These are phyloP conservation scores for Parietaria judaica DNA, from an alignment of 306 rosid genomes.

Conservation along the genomic window DNA sequence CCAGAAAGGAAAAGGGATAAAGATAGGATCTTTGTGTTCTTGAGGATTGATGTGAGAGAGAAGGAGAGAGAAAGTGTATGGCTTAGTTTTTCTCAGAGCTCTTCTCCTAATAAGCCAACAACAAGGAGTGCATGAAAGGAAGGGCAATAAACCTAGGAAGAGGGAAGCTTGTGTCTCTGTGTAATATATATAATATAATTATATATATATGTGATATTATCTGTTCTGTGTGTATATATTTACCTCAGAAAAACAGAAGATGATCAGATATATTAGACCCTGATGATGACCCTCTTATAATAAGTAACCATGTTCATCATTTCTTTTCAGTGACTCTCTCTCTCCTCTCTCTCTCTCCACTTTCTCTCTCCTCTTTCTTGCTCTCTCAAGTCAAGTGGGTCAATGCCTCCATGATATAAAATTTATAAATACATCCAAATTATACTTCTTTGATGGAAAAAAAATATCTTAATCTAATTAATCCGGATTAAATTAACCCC, in stretches of 20 bases:
- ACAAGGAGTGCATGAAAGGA: slow-evolving; percentile 30
- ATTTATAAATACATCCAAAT: slow-evolving; percentile 49
- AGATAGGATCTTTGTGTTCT: not conserved
- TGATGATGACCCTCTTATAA: slow-evolving; percentile 50
- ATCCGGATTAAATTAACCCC: slow-evolving; percentile 15
- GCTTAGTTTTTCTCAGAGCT: slow-evolving; percentile 25
- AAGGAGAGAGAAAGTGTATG: slow-evolving; percentile 13
- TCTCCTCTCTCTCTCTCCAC: slow-evolving; percentile 14
- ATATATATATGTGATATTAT: not conserved
- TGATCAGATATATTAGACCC: slow-evolving; percentile 44
- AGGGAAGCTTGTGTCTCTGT: slow-evolving; percentile 10
- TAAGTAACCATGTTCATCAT: slow-evolving; percentile 37
- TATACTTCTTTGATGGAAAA: slow-evolving; percentile 38
- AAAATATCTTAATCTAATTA: slow-evolving; percentile 2
- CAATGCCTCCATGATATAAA: slow-evolving; percentile 55
- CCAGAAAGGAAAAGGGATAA: not conserved
- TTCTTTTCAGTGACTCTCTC: slow-evolving; percentile 21
- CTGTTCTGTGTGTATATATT: slow-evolving; percentile 31
- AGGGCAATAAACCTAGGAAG: slow-evolving; percentile 35
- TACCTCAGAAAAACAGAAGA: slow-evolving; percentile 48
- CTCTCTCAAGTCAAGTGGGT: slow-evolving; percentile 34
- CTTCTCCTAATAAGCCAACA: slow-evolving; percentile 42
- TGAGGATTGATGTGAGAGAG: slow-evolving; percentile 1
- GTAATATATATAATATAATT: too few relatives aligned
- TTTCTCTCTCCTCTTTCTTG: slow-evolving; percentile 19